These are phyloP conservation scores for Aspergillus diversus DNA, from an alignment of 495 filamentous ascomycete species.

Conservation along the genomic window DNA sequence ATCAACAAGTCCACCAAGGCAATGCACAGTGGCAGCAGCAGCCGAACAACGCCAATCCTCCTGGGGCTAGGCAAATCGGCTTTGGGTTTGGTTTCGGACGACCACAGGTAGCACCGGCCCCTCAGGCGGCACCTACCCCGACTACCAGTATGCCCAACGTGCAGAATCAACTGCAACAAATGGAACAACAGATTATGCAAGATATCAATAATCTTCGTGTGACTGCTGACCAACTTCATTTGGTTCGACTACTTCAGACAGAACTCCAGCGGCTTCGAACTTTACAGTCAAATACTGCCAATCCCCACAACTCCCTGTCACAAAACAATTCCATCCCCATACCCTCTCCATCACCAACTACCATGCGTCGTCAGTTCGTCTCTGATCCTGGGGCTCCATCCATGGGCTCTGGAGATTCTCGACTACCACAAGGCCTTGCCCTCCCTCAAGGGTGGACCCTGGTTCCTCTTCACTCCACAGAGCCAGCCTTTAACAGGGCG, in stretches of 20 bases:
- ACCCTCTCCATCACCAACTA: constrained; percentile 26
- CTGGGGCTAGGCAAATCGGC: constrained; percentile 43
- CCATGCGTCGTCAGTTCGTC: constrained; percentile 35
- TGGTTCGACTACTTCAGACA: constrained; percentile 59
- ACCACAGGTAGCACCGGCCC: constrained; percentile 31
- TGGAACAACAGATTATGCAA: constrained; percentile 68
- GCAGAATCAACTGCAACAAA: constrained; percentile 59
- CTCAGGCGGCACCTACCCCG: constrained; percentile 23
- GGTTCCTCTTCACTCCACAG: constrained; percentile 64
- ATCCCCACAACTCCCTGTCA: constrained; percentile 23
- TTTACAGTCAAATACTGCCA: constrained; percentile 38
- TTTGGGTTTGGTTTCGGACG: constrained; percentile 51
- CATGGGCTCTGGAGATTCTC: constrained; percentile 65
- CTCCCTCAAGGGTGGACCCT: constrained; percentile 80
- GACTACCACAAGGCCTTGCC: constrained; percentile 71
- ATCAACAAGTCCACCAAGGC: constrained; percentile 52
- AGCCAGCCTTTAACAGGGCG: constrained; percentile 13
- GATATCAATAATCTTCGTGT: constrained; percentile 61
- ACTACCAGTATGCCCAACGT: constrained; percentile 36
- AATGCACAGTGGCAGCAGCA: constrained; percentile 39
- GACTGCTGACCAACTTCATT: constrained; percentile 58
- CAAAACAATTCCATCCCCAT: constrained; percentile 27
- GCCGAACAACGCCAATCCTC: constrained; percentile 35
- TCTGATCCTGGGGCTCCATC: constrained; percentile 41
- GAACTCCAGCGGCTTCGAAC: constrained; percentile 66